Evolutionary conservation across 768 basidiomycete genomes (phyloP).

Genomic region (Tulasnella sp.): DNA sequence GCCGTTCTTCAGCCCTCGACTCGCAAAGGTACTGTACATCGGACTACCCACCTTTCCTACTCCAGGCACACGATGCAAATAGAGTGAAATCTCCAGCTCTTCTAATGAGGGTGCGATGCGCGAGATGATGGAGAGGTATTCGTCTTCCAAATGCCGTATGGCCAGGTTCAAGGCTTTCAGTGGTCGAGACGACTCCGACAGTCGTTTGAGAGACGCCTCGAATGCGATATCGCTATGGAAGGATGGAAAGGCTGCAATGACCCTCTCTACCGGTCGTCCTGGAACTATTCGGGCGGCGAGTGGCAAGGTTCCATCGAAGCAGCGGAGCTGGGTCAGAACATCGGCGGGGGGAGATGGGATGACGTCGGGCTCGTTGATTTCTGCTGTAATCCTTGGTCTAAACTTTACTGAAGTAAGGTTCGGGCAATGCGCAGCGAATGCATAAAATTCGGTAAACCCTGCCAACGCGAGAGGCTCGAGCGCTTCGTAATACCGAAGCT

Average conservation of each 20-base stretch:
- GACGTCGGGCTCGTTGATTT: background rate
- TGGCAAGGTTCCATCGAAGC: background rate
- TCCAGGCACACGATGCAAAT: background rate
- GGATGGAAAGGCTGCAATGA: background rate
- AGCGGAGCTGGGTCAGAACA: background rate
- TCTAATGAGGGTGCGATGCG: background rate
- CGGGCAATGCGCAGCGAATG: background rate
- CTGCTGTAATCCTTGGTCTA: background rate
- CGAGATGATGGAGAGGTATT: background rate
- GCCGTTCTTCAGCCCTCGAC: background rate
- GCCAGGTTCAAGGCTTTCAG: background rate
- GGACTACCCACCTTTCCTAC: background rate
- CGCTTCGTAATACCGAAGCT: conserved; percentile 1
- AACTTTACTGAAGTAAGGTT: conserved; percentile 1
- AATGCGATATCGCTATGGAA: background rate
- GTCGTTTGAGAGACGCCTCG: background rate
- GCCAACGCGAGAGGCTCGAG: background rate
- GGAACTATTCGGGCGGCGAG: background rate
- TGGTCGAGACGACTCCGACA: background rate
- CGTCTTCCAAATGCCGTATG: background rate
- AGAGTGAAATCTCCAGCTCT: background rate
- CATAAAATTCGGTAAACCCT: background rate
- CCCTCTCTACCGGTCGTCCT: background rate
- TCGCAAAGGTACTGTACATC: background rate
- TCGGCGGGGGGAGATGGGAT: background rate